Base-by-base conservation (phyloP, 768 basidiomycete species). In the Phlebiopsis gigantea region DNA sequence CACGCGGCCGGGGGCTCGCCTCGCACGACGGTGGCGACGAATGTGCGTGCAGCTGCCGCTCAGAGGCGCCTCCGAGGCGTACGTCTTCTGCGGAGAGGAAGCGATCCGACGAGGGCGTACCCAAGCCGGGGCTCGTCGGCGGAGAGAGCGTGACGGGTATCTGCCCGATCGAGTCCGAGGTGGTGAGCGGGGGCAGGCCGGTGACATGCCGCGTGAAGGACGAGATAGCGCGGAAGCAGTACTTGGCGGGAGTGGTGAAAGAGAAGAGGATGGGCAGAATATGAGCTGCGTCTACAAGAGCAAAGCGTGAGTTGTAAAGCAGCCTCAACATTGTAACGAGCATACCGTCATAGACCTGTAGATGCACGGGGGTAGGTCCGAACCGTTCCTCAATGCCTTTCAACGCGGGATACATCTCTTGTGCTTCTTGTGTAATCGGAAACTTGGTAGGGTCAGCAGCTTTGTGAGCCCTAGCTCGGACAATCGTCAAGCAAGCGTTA, bases 281-380 rank as follows among this genome's bases (percentile, higher is more conserved):
- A 67, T 90, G 89, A 0, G 87, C 85, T 4, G 82, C 77, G 63
- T 88, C 88, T 90, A 47, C 14, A 5, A 28, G 3, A 46, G 15
- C 29, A 17, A 1, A 10, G 28, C 17, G 4, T 30, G 25, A 28
- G 45, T 4, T n/a, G n/a, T n/a, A 8, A 49, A 22, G 24, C 12
- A 49, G 28, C 10, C 14, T 9, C 25, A 28, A 49, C 12, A 25
- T 15, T n/a, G n/a, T n/a, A n/a, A n/a, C n/a, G n/a, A n/a, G n/a
- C n/a, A 63, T 69, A 79, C 91, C 93, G 66, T 98, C 94, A 66
- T 93, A 97, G 1, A 97, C 84, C 69, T 98, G 94, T 10, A 98
- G 75, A 72, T 98, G 94, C 17, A 96, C 93, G 55, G 85, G 77
- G 1, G 94, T 93, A 1, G 88, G 76, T n/a, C 70, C 67, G 61